A percentile compares a stretch with the other conserved stretches of the same genome.
Conservation (phyloP, 129 eudicot species). For the sunflower (Helianthus annuus) region HanXRQr2.0-SUNRISE NC_035433.2:11355221-11355720, state of each 20-base stretch:
- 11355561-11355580: conserved; percentile 44
- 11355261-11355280: no score
- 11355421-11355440: neutral
- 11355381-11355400: no score
- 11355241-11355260: no score
- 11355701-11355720: neutral
- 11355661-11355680: no score
- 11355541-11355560: conserved; percentile 40
- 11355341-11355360: no score
- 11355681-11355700: neutral
- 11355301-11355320: no score
- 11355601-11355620: conserved; percentile 32
- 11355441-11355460: conserved; percentile 56
- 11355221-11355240: no score
- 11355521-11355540: conserved; percentile 38
- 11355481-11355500: conserved; percentile 22
- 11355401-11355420: no score
- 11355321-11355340: no score
- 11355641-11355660: no score
- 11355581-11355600: conserved; percentile 64
- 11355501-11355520: conserved; percentile 32
- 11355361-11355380: no score
- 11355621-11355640: conserved; percentile 32
- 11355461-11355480: conserved; percentile 43
- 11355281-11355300: no score